These are phyloP conservation scores for Saitoella complicata DNA, from an alignment of 805 yeast genomes.

Conservation along the genomic window DNA sequence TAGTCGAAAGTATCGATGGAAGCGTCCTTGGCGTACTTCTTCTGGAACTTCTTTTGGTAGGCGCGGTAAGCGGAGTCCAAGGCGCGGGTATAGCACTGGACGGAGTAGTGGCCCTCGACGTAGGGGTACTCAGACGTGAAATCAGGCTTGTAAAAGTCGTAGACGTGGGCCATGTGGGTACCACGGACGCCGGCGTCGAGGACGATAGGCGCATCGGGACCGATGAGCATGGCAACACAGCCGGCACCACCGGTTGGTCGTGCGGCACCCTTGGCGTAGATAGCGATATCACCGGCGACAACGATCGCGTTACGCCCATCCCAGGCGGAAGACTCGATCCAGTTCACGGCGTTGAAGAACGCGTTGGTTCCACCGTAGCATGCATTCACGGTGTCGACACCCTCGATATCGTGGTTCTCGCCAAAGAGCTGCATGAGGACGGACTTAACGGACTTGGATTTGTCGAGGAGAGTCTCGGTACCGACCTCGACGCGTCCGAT, in stretches of 20 bases:
- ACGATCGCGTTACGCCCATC: slow-evolving; percentile 97
- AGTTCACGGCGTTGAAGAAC: slow-evolving; percentile 78
- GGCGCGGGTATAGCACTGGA: slow-evolving; percentile 86
- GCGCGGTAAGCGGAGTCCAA: slow-evolving; percentile 70
- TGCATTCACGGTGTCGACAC: slow-evolving; percentile 89
- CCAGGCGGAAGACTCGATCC: slow-evolving; percentile 94
- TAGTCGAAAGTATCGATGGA: slow-evolving; percentile 62
- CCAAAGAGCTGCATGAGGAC: slow-evolving; percentile 88
- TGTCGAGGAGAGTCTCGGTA: slow-evolving; percentile 91
- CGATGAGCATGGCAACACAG: slow-evolving; percentile 81
- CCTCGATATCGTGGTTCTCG: slow-evolving; percentile 82
- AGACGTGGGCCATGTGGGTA: slow-evolving; percentile 88
- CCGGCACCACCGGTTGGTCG: slow-evolving; percentile 99
- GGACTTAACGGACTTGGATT: slow-evolving; percentile 91
- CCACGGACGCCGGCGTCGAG: slow-evolving; percentile 72
- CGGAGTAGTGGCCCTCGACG: slow-evolving; percentile 93
- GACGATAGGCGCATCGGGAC: slow-evolving; percentile 95
- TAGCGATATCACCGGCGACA: slow-evolving; percentile 94
- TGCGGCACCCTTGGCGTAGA: slow-evolving; percentile 92
- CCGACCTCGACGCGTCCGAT: slow-evolving; percentile 97
- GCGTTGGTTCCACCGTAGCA: slow-evolving; percentile 99
- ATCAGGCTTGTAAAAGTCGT: slow-evolving; percentile 94
- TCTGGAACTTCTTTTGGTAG: slow-evolving; percentile 61
- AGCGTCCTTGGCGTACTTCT: slow-evolving; percentile 26
- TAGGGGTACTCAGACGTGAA: slow-evolving; percentile 91